Evolutionary conservation across 768 basidiomycete genomes (phyloP).

Genomic region (Mycena rebaudengoi): DNA sequence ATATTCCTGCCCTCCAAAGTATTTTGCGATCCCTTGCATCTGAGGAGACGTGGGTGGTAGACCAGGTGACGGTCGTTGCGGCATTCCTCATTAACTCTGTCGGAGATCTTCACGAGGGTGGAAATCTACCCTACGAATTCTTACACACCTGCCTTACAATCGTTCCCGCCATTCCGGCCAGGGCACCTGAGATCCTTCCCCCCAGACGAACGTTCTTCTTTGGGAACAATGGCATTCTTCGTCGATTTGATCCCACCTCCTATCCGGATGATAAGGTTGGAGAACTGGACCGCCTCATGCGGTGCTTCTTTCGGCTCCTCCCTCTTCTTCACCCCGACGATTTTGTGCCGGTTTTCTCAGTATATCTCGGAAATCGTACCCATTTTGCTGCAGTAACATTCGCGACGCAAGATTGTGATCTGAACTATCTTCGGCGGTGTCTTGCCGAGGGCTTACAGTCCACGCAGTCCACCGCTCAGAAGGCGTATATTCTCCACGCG

Average conservation of each 20-base stretch:
- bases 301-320: neutral
- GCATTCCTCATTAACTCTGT: neutral
- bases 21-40: too few species aligned
- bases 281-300: neutral
- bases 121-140: neutral
- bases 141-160: neutral
- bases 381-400: neutral
- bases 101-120: neutral
- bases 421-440: neutral
- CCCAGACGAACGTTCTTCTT: neutral
- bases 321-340: neutral
- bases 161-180: neutral
- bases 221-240: neutral
- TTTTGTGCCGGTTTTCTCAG: neutral
- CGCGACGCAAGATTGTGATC: neutral
- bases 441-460: neutral
- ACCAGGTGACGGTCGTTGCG: neutral
- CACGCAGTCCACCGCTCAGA: neutral
- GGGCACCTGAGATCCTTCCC: too few species aligned
- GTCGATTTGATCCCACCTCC: neutral
- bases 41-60: neutral
- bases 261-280: neutral
- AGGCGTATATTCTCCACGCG: neutral
- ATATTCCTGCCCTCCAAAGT: too few species aligned
- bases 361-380: neutral